Evolutionary conservation across 495 filamentous ascomycete species (phyloP).

Genomic region (Articulospora tetracladia): DNA sequence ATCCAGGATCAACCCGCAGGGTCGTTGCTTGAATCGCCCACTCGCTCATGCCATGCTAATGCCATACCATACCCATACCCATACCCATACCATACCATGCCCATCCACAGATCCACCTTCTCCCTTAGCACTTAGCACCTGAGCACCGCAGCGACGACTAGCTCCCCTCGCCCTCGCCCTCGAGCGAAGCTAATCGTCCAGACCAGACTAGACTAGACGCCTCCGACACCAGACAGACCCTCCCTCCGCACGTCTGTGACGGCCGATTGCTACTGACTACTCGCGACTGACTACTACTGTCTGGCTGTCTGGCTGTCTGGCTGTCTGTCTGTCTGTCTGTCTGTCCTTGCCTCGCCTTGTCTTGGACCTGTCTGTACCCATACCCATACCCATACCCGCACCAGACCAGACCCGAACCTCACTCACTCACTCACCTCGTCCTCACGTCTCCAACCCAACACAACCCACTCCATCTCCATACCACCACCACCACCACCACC

Average conservation of each 20-base stretch:
- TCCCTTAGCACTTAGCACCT: too few relatives aligned
- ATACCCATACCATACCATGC: not conserved
- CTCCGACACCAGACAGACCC: not conserved
- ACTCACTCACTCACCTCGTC: too few relatives aligned
- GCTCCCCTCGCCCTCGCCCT: too few relatives aligned
- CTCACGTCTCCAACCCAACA: not conserved
- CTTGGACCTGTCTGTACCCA: not conserved
- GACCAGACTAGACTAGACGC: not conserved
- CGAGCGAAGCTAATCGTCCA: not conserved
- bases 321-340: too few relatives aligned
- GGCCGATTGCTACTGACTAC: too few relatives aligned
- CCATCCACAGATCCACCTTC: not conserved
- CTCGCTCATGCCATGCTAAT: too few relatives aligned
- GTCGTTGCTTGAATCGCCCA: not conserved
- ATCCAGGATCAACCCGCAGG: not conserved
- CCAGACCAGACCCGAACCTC: too few relatives aligned
- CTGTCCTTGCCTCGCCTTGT: too few relatives aligned
- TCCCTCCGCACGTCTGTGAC: not conserved
- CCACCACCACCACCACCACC: not conserved
- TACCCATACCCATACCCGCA: not conserved
- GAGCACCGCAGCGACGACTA: not conserved
- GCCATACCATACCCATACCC: not conserved
- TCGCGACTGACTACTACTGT: too few relatives aligned
- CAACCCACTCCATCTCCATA: not conserved
- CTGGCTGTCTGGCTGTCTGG: too few relatives aligned